A percentile compares a stretch with the other conserved stretches of the same genome.
Conservation (phyloP, 495 filamentous ascomycete species). For the Xylaria sp. region DNA sequence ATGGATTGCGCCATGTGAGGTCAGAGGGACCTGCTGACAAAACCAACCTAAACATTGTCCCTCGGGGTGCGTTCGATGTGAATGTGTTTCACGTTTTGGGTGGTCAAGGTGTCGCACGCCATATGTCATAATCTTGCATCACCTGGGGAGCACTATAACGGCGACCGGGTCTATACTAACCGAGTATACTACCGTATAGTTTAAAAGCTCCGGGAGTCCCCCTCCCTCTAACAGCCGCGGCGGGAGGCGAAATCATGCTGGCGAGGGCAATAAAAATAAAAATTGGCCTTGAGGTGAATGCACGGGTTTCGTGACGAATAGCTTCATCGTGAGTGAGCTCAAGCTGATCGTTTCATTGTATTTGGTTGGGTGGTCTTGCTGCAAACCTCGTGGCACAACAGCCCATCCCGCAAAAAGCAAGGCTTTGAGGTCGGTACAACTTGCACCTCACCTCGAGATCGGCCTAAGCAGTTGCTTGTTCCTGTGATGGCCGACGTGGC, state of each 20-base stretch:
- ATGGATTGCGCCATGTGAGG: slow-evolving; percentile 27
- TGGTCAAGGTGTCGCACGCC: slow-evolving; percentile 24
- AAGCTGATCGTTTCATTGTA: not conserved
- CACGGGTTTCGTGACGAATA: not conserved
- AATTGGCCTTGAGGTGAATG: not conserved
- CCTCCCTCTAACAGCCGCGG: no score
- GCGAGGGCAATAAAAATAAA: not conserved
- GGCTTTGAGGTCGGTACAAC: not conserved
- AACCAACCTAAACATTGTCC: slow-evolving; percentile 8
- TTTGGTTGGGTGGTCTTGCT: not conserved
- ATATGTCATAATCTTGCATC: slow-evolving; percentile 29
- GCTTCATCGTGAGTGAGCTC: not conserved
- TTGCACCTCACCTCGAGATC: not conserved
- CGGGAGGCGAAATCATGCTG: not conserved
- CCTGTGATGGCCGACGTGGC: not conserved
- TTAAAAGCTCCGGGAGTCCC: not conserved
- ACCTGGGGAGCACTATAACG: not conserved
- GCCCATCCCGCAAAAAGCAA: not conserved
- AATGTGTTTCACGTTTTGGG: slow-evolving; percentile 23
- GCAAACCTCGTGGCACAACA: not conserved
- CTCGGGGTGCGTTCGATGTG: slow-evolving; percentile 6
- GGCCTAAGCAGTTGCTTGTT: not conserved
- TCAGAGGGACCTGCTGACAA: slow-evolving; percentile 25
- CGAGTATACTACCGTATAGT: no score
- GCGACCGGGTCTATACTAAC: not conserved